Evolutionary conservation across 768 basidiomycete species (phyloP).

Genomic region (Phaffia australis): DNA sequence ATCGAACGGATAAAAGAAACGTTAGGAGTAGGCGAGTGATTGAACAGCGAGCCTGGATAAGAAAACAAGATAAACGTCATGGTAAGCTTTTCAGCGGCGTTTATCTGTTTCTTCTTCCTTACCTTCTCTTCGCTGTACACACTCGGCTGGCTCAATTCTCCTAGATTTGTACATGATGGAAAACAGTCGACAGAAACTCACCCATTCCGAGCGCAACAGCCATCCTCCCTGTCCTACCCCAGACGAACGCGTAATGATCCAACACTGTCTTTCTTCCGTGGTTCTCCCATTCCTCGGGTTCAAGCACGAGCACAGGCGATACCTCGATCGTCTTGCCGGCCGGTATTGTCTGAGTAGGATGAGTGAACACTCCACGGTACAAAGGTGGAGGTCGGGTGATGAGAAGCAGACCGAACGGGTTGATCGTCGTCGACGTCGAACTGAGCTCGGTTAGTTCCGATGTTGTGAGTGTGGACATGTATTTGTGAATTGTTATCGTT

Average conservation of each 20-base stretch:
- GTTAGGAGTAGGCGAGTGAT: constrained; percentile 43
- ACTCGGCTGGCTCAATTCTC: not conserved
- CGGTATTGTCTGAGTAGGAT: constrained; percentile 43
- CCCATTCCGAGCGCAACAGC: constrained; percentile 70
- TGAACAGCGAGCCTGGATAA: constrained; percentile 62
- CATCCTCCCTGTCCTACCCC: constrained; percentile 55
- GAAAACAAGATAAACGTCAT: not conserved
- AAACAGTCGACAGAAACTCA: constrained; percentile 34
- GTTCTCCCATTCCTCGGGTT: constrained; percentile 55
- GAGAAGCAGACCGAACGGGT: constrained; percentile 14
- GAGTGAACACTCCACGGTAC: constrained; percentile 42
- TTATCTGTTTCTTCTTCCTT: not conserved
- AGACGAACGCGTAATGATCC: constrained; percentile 66
- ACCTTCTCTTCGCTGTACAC: too few species aligned
- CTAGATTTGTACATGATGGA: not conserved
- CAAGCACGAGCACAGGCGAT: constrained; percentile 72
- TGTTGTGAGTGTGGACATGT: too few species aligned
- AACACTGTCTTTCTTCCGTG: constrained; percentile 56
- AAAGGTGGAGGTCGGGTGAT: constrained; percentile 21
- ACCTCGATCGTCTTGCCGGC: constrained; percentile 62
- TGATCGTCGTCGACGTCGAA: not conserved
- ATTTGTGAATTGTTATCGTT: too few species aligned
- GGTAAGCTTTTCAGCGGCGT: not conserved
- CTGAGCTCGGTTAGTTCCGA: too few species aligned
- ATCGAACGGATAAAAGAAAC: constrained; percentile 35